These are phyloP conservation scores for Mycena capillaripes DNA, from an alignment of 768 basidiomycete species.

Conservation along the genomic window DNA sequence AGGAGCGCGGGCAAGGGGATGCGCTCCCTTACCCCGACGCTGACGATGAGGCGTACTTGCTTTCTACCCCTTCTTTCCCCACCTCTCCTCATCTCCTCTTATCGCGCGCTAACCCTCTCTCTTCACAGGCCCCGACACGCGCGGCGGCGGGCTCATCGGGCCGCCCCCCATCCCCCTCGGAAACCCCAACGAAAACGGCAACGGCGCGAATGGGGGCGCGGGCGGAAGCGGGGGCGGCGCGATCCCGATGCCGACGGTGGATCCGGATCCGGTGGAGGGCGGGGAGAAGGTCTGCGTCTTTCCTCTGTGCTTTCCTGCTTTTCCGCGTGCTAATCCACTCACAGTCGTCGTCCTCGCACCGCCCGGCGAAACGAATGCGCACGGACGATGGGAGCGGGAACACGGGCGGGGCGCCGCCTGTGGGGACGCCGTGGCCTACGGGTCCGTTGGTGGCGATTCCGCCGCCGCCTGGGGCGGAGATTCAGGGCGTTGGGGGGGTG, in stretches of 20 bases:
- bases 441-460: conserved; percentile 36
- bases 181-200: no score
- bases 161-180: background rate
- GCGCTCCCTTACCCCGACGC: no score
- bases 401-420: conserved; percentile 40
- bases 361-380: conserved; percentile 54
- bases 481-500: conserved; percentile 25
- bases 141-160: conserved; percentile 21
- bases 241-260: conserved; percentile 33
- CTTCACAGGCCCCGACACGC: background rate
- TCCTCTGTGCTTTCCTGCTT: conserved; percentile 24
- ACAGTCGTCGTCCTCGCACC: conserved; percentile 17
- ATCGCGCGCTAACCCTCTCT: background rate
- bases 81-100: background rate
- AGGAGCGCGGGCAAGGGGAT: background rate
- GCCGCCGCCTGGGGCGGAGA: conserved; percentile 39
- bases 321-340: conserved; percentile 23
- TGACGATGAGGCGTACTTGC: no score
- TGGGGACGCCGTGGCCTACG: conserved; percentile 35
- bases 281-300: conserved; percentile 18
- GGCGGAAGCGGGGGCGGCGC: background rate
- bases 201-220: no score
- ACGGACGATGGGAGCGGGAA: conserved; percentile 50
- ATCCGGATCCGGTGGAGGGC: conserved; percentile 21
- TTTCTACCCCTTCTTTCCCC: no score